Base-by-base conservation (phyloP, 345 rosid species). In the Stellera chamaejasme region DNA sequence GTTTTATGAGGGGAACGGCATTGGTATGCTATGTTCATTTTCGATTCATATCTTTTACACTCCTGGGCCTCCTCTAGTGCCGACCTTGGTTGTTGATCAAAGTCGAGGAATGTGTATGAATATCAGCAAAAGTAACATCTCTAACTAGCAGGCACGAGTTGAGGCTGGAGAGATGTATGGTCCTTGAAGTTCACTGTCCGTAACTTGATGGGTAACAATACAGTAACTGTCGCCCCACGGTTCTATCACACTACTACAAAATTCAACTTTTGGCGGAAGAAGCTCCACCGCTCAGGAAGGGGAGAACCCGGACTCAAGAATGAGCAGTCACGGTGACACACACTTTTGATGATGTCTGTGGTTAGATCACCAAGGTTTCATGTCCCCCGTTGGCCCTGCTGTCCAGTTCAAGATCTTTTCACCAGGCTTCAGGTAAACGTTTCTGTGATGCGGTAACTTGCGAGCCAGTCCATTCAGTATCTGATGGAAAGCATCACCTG, bases 401-500 rank as follows among this genome's bases (percentile, higher is more conserved):
- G 97, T 92, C 98, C 98, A 92, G 65, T 88, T 88, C 69, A 92
- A 57, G 16, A 60, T 25, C 72, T 77, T 82, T 23, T 77, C 83
- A 14, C 80, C 84, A 5, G 76, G 59, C 65, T 75, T 84, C 76
- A 88, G 60, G 72, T 79, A 81, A 13, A 60, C 50, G n/a, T 60
- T 72, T 65, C 61, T 71, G 41, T 70, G 72, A 13, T 92, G 98
- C 0, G 97, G 95, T 71, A 92, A 52, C 71, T 92, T 92, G 5
- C 97, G 76, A 15, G 96, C 98, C 27, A 92, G 70, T 27, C 95
- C 98, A 15, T 88, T 92, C 56, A 88, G 70, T 64, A 92, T 88
- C 67, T 92, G 98, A 70, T 92, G 98, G 69, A 92, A 92, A 46
- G 98, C 97, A 52, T 88, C 98, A 4, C 98, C 96, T 1, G 95